Evolutionary conservation across 1,284 basidiomycete genomes (phyloP).

Genomic region (Ganoderma lucidum): DNA sequence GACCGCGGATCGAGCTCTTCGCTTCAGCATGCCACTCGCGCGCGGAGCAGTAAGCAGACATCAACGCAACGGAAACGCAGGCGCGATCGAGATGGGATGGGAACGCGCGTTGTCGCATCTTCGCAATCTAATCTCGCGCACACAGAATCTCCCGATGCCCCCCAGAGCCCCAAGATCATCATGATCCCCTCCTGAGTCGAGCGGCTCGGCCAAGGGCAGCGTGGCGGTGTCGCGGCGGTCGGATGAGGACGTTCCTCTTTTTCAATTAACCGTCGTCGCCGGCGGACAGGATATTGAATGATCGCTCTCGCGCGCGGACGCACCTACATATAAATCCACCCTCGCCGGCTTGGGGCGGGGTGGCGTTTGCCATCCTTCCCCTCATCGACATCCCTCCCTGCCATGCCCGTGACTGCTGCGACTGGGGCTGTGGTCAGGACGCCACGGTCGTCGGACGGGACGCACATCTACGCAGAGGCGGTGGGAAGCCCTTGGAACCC

Average conservation of each 20-base stretch:
- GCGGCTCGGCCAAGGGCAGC: conserved; percentile 15
- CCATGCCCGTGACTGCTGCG: conserved; percentile 21
- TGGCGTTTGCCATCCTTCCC: conserved; percentile 3
- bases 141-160: conserved; percentile 29
- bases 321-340: conserved; percentile 23
- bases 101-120: conserved; percentile 8
- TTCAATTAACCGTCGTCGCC: conserved; percentile 21
- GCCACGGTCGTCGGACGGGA: conserved; percentile 35
- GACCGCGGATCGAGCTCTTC: background rate
- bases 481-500: conserved; percentile 46
- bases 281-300: conserved; percentile 27
- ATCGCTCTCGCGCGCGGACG: conserved; percentile 15
- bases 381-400: background rate
- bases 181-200: background rate
- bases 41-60: background rate
- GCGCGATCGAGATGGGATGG: conserved; percentile 14
- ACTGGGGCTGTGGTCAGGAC: conserved; percentile 24
- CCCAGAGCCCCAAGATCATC: background rate
- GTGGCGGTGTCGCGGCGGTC: conserved; percentile 24
- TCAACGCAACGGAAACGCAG: background rate
- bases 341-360: background rate
- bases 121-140: conserved; percentile 18
- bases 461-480: conserved; percentile 44
- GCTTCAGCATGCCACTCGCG: conserved; percentile 3
- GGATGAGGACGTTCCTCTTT: conserved; percentile 13